phyloP scores from a whole-genome alignment of 2,329 filamentous ascomycete species.

The Hymenoscyphus linearis region DNA sequence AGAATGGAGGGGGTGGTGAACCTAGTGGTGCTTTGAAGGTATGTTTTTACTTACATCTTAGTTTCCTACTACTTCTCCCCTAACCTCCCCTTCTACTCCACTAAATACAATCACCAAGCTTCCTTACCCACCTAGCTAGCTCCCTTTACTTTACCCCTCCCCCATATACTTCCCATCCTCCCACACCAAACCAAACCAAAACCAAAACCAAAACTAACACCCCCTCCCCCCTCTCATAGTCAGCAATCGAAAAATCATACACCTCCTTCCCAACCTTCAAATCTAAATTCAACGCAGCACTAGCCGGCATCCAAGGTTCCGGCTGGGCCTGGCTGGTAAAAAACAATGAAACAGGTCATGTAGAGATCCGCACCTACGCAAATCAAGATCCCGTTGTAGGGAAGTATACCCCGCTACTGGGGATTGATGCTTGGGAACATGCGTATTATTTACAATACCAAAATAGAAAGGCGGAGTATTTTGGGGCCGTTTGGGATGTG shows the following conservation, averaged over 20 bases:
- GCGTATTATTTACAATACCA: conserved; percentile 95
- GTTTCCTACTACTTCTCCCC: no score
- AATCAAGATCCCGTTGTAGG: conserved; percentile 90
- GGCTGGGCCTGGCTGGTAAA: conserved; percentile 55
- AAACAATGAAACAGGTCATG: conserved; percentile 46
- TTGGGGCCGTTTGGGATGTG: conserved; percentile 88
- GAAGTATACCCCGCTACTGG: conserved; percentile 74
- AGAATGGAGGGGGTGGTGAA: conserved; percentile 57
- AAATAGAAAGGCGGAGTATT: conserved; percentile 97
- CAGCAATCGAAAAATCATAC: conserved; percentile 38
- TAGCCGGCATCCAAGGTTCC: conserved; percentile 55
- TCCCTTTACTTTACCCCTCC: no score
- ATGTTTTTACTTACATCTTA: conserved; percentile 1
- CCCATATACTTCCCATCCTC: not conserved
- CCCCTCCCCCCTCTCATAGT: no score
- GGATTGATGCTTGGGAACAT: conserved; percentile 95
- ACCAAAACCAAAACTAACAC: no score
- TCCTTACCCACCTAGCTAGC: no score
- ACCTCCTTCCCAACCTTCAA: conserved; percentile 49
- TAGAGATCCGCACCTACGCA: conserved; percentile 64
- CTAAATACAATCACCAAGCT: no score
- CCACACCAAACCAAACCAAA: no score
- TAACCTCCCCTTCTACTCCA: no score
- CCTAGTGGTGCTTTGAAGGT: conserved; percentile 45
- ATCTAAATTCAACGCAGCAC: conserved; percentile 51